phyloP scores from a whole-genome alignment of 2,329 filamentous ascomycete species.

The Didymella arachidicola region DNA sequence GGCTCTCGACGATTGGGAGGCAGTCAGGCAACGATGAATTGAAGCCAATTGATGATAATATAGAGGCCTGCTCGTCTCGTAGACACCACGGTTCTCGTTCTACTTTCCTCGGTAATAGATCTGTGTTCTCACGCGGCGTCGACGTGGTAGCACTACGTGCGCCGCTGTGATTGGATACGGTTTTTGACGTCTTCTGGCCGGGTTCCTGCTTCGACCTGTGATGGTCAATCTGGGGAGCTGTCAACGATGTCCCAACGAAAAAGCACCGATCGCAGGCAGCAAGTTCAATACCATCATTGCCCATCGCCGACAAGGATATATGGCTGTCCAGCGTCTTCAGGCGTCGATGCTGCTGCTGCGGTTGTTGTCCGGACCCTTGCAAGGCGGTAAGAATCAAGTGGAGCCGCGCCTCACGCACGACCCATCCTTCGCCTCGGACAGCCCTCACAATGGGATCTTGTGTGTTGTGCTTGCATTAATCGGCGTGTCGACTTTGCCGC shows the following conservation, averaged over 20 bases:
- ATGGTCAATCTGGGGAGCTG: conserved; percentile 4
- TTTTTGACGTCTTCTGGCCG: conserved; percentile 1
- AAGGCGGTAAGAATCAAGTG: conserved; percentile 23
- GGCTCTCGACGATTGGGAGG: not conserved
- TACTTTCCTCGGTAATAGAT: conserved; percentile 12
- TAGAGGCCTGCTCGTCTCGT: conserved; percentile 4
- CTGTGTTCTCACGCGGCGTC: conserved; percentile 29
- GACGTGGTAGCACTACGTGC: conserved; percentile 33
- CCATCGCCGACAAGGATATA: conserved; percentile 15
- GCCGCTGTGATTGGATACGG: conserved; percentile 30
- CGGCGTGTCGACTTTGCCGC: conserved; percentile 20
- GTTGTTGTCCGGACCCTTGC: conserved; percentile 8
- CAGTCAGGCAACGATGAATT: not conserved
- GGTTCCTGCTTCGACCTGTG: conserved; percentile 9
- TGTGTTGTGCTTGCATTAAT: conserved; percentile 24
- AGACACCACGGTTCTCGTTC: conserved; percentile 2
- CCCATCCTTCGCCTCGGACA: conserved; percentile 18
- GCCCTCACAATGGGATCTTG: conserved; percentile 14
- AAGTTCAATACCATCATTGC: conserved; percentile 7
- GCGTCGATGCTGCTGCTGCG: conserved; percentile 4
- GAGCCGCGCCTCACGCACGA: conserved; percentile 18
- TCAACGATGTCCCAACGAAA: not conserved
- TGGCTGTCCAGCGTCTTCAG: conserved; percentile 10
- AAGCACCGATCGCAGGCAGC: not conserved
- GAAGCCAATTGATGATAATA: conserved; percentile 5